Percentiles rank a stretch among this genome's conserved stretches.
Evolutionary conservation across 2,329 filamentous ascomycete species (phyloP).

Genomic region (Albifimbria verrucaria): DNA sequence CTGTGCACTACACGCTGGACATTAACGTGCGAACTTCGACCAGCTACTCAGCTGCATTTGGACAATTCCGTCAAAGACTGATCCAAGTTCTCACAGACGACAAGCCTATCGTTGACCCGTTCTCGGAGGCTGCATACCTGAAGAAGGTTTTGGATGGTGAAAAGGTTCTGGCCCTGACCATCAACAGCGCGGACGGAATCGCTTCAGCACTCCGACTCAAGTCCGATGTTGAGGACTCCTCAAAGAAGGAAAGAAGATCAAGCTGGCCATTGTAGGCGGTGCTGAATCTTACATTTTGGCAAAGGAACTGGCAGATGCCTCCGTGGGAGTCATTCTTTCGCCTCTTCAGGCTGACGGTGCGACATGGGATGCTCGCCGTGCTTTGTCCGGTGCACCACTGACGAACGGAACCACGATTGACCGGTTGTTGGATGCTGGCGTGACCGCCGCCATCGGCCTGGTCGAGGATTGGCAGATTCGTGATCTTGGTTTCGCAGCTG

Average conservation of each 20-base stretch:
- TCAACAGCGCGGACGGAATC: constrained; percentile 62
- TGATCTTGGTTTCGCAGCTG: constrained; percentile 58
- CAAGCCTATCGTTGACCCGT: constrained; percentile 34
- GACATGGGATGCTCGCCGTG: constrained; percentile 60
- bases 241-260: constrained; percentile 30
- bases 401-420: constrained; percentile 63
- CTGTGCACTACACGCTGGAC: constrained; percentile 58
- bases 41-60: constrained; percentile 54
- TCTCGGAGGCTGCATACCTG: constrained; percentile 48
- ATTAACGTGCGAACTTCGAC: constrained; percentile 33
- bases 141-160: constrained; percentile 51
- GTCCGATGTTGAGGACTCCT: constrained; percentile 46
- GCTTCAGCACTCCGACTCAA: constrained; percentile 59
- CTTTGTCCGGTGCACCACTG: constrained; percentile 61
- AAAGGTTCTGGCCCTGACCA: constrained; percentile 53
- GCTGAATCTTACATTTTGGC: constrained; percentile 62
- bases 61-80: constrained; percentile 49
- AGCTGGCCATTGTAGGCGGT: constrained; percentile 58
- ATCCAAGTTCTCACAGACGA: constrained; percentile 43
- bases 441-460: constrained; percentile 54
- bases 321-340: constrained; percentile 57
- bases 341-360: constrained; percentile 54
- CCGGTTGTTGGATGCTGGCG: constrained; percentile 54
- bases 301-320: constrained; percentile 50
- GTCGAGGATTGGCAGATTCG: constrained; percentile 61